Percentiles rank a stretch among this genome's conserved stretches.
These are phyloP conservation scores for Microcera coccophila DNA, from an alignment of 2,329 filamentous ascomycete species.

Conservation along the genomic window DNA sequence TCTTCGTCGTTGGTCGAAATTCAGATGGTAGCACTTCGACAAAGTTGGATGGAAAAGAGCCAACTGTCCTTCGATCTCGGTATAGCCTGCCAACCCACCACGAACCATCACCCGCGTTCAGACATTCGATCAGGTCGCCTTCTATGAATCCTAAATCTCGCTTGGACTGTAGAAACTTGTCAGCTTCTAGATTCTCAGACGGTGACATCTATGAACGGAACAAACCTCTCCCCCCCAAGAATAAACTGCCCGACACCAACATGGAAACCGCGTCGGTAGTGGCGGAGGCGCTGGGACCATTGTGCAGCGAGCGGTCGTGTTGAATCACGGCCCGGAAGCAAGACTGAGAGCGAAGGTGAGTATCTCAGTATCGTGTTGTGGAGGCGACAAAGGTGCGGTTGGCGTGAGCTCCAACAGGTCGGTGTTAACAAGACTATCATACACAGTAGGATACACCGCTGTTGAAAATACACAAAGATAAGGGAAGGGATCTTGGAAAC, in stretches of 20 bases:
- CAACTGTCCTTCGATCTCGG: slow-evolving; percentile 85
- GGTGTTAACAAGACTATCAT: slow-evolving; percentile 22
- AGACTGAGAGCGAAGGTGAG: not conserved
- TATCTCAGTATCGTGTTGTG: not conserved
- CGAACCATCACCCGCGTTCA: slow-evolving; percentile 94
- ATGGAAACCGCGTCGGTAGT: slow-evolving; percentile 77
- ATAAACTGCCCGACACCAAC: slow-evolving; percentile 87
- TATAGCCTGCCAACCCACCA: slow-evolving; percentile 97
- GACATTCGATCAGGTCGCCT: slow-evolving; percentile 94
- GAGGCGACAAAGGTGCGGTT: slow-evolving; percentile 7
- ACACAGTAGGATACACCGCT: slow-evolving; percentile 4
- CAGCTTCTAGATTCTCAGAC: slow-evolving; percentile 10
- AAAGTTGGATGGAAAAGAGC: slow-evolving; percentile 95
- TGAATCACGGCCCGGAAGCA: not conserved
- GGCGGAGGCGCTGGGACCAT: slow-evolving; percentile 56
- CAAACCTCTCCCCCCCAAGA: slow-evolving; percentile 84
- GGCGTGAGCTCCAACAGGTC: slow-evolving; percentile 12
- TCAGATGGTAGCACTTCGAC: slow-evolving; percentile 82
- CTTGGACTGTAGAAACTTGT: slow-evolving; percentile 60
- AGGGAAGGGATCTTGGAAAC: too few species aligned
- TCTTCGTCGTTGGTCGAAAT: slow-evolving; percentile 71
- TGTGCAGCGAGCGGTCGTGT: slow-evolving; percentile 17
- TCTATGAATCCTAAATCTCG: slow-evolving; percentile 95
- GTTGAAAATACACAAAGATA: not conserved
- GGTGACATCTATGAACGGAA: slow-evolving; percentile 9